Evolutionary conservation across 345 rosid species (phyloP), one percentile per base, ranked within the genome.

Genomic region (Gossypium australe): DNA sequence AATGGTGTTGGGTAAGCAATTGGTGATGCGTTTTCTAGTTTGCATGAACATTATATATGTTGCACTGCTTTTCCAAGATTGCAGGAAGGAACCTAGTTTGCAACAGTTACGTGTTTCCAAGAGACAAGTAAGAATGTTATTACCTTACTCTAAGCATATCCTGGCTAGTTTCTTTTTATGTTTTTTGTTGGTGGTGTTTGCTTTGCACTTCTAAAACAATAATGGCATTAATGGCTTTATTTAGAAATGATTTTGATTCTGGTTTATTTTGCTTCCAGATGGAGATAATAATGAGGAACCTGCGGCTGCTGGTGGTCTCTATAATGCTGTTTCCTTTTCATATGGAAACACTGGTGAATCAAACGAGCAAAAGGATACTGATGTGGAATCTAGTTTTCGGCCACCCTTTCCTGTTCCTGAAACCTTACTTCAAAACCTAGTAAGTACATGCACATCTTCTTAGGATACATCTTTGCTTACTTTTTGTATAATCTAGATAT

Each of bases 371-470:
- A 89, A 81, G 80, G 73, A 65, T 74, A 65, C 79, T 53, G 87
- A 87, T 73, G 75, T 53, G 2, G 91, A 86, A 38, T 82, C 92
- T 83, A 82, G 67, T 64, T 95, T 89, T 78, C 81, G 9, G n/a
- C 99, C 98, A 71, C 87, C 96, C 12, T 93, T 95, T 79, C 72
- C 87, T 0, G 82, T 93, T 74, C 98, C 98, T 9, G 96, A 87
- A 77, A 78, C 71, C 73, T 82, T 92, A 77, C 92, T 84, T 79
- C 94, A 82, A 71, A 77, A 82, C 88, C 84, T 93, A 86, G 99
- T 95, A 88, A 78, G 98, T 87, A 63, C 67, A 78, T 59, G 51
- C 24, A 56, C 55, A 56, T 74, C 60, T 61, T 38, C 72, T 74
- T 67, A 77, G 67, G 51, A 44, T 5, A 34, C 49, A 69, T 52